phyloP scores from a whole-genome alignment of 768 basidiomycete genomes.

The Nidularia sp. region DNA sequence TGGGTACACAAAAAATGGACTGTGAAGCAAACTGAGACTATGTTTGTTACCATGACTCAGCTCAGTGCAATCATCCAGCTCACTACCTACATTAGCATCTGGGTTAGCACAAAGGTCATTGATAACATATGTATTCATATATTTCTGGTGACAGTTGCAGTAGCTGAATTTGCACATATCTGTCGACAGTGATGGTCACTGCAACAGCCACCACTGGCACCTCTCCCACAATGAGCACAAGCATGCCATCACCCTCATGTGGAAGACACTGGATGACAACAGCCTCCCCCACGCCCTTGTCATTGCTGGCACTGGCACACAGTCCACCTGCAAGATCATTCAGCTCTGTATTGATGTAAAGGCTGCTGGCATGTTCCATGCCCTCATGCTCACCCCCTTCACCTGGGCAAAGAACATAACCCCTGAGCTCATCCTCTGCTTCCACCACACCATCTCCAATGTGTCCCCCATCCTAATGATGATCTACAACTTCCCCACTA shows the following conservation, averaged over 20 bases:
- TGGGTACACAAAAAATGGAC: conserved; percentile 13
- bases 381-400: conserved; percentile 71
- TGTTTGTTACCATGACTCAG: conserved; percentile 52
- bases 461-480: conserved; percentile 66
- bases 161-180: conserved; percentile 26
- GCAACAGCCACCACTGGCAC: conserved; percentile 28
- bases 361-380: conserved; percentile 79
- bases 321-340: conserved; percentile 72
- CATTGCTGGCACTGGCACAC: conserved; percentile 82
- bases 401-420: conserved; percentile 68
- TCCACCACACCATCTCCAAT: conserved; percentile 63
- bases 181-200: conserved; percentile 43
- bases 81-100: conserved; percentile 54
- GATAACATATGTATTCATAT: conserved; percentile 39
- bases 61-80: conserved; percentile 49
- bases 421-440: conserved; percentile 55
- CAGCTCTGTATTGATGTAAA: conserved; percentile 68
- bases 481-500: conserved; percentile 85
- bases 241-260: conserved; percentile 55
- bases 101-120: conserved; percentile 50
- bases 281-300: conserved; percentile 66
- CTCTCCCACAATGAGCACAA: conserved; percentile 65
- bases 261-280: conserved; percentile 67
- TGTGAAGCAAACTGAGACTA: conserved; percentile 47
- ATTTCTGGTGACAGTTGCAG: conserved; percentile 1